Base-by-base conservation (phyloP, 257 asterid genomes). In the Coffea eugenioides region DNA sequence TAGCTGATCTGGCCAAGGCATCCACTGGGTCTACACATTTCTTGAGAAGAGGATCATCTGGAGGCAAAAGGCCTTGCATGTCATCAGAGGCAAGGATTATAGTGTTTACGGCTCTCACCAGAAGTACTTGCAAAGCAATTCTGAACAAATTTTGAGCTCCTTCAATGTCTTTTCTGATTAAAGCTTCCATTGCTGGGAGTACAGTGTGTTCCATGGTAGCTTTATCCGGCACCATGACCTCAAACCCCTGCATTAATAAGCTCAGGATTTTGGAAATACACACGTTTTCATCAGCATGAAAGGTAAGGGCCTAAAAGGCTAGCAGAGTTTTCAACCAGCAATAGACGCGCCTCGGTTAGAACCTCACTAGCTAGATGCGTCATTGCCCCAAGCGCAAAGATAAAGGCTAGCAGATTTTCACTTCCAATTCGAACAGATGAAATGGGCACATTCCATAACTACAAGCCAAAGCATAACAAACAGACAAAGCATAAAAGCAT, bases 91-190 rank as follows among this genome's bases (percentile, higher is more conserved):
- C 98, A 45, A 92, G 83, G 75, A 94, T 78, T 36, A 94, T 79
- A 41, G 84, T 83, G 83, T 86, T 94, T 74, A 89, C 97, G 31
- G 95, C 93, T 82, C 90, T 86, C 69, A 90, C 90, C 36, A 94
- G 80, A 77, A 94, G 91, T 77, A 92, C 88, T 36, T 89, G 93
- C 51, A 92, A 71, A 48, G 93, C 87, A 8, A 94, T 91, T 83
- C 95, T 82, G 79, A 91, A 81, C 88, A 92, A 82, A 84, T 87
- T 91, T 45, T 81, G 91, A 25, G 98, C 98, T 46, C 98, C 98
- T 84, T 90, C 92, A 4, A 80, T 80, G 84, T 91, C 98, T n/a
- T 87, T 86, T 80, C 87, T 78, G 85, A 69, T 83, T 75, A 86
- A 45, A 57, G 98, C 93, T 81, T 94, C 94, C 23, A 91, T 78